Percentiles rank a stretch among this genome's conserved stretches.
These are phyloP conservation scores for Mucor racemosus DNA, from an alignment of 371 early-diverging fungal species.

Conservation along the genomic window DNA sequence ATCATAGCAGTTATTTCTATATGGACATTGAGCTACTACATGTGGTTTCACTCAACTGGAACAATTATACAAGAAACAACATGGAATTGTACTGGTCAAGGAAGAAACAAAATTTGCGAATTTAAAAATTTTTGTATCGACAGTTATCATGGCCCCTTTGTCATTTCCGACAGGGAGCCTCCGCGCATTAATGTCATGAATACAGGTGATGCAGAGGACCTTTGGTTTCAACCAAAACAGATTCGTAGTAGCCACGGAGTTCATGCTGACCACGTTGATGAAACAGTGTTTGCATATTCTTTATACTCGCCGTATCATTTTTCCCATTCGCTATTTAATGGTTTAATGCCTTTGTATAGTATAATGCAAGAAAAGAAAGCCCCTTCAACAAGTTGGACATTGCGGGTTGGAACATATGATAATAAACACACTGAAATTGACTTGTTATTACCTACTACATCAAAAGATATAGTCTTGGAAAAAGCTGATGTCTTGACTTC, in stretches of 20 bases:
- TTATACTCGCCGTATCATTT: constrained; percentile 55
- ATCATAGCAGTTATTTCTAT: neutral
- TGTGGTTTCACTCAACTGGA: constrained; percentile 4
- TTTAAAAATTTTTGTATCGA: constrained; percentile 41
- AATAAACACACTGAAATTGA: constrained; percentile 15
- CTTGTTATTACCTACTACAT: constrained; percentile 18
- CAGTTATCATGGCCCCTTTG: constrained; percentile 19
- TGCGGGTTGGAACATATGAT: constrained; percentile 29
- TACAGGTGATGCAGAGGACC: constrained; percentile 30
- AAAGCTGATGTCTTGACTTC: constrained; percentile 28
- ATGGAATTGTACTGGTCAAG: constrained; percentile 32
- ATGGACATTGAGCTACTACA: constrained; percentile 4
- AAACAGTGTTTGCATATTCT: constrained; percentile 55
- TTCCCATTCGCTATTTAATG: constrained; percentile 57
- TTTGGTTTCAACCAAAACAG: constrained; percentile 43
- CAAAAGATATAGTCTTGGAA: constrained; percentile 44
- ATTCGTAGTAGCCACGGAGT: neutral
- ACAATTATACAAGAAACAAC: constrained; percentile 5
- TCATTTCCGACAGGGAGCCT: constrained; percentile 22
- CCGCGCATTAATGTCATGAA: constrained; percentile 47
- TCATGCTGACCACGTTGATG: constrained; percentile 34
- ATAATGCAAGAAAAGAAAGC: constrained; percentile 43
- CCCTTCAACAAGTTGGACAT: constrained; percentile 35
- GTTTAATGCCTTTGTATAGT: constrained; percentile 56
- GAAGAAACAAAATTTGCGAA: constrained; percentile 27